Evolutionary conservation across 495 filamentous ascomycete species (phyloP), one percentile per base, ranked within the genome.

Genomic region (Aspergillus nidulans): DNA sequence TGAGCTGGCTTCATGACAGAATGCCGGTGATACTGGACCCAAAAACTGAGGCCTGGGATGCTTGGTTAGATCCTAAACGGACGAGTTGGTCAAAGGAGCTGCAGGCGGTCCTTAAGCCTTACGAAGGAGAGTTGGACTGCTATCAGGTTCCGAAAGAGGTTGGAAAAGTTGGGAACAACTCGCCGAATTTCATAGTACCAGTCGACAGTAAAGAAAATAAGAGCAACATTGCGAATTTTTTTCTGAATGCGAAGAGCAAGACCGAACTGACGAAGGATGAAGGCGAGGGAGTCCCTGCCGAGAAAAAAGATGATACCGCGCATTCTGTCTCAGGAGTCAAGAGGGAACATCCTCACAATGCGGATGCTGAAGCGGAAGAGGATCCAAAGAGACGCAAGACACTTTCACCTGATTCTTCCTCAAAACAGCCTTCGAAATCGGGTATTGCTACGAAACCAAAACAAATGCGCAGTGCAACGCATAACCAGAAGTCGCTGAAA

Each of bases 11-110:
- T 23, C 94, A 98, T 58, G 88, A 95, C 52, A 82, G 94, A 16
- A 98, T 98, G 94, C 94, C 94, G 0, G 94, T 94, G 0, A 91
- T 98, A 16, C 62, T 98, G 4, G 88, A 96, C 0, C 81, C 87
- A 25, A 85, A 83, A 6, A 86, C 83, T 1, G 83, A 87, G 10
- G 81, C 76, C n/a, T 72, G 95, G 59, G 78, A 70, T 19, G 81
- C 63, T 3, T 98, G 94, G 94, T 75, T 97, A 44, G 88, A 95
- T 65, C 90, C 90, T 2, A 72, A 60, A 1, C 77, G 81, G 30
- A 72, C 72, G 7, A 82, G 81, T 43, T 97, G 92, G 92, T 85
- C 80, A 18, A 80, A 78, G 47, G 87, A 92, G 19, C 72, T 98
- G 28, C 91, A 96, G 63, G 73, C 68, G 2, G 69, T 94, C 9